Evolutionary conservation across 768 basidiomycete species (phyloP).

Genomic region (Agaricus subrufescens): DNA sequence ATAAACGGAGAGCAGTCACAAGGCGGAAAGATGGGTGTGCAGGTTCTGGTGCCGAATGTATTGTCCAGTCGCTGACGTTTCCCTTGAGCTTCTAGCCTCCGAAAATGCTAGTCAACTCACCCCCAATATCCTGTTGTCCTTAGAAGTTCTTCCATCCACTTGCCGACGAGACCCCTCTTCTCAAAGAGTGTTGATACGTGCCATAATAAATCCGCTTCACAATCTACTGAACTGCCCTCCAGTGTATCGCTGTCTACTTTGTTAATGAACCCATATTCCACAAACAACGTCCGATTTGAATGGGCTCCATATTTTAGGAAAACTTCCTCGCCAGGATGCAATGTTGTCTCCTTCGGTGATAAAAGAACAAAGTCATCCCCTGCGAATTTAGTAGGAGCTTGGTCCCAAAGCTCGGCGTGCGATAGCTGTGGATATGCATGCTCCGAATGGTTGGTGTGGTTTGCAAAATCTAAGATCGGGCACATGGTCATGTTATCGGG

Average conservation of each 20-base stretch:
- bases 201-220: slow-evolving; percentile 63
- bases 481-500: slow-evolving; percentile 82
- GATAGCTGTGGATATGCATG: slow-evolving; percentile 39
- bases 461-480: slow-evolving; percentile 89
- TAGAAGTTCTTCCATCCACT: slow-evolving; percentile 49
- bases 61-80: slow-evolving; percentile 67
- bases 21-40: slow-evolving; percentile 80
- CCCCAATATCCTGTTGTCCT: slow-evolving; percentile 76
- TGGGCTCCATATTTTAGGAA: slow-evolving; percentile 79
- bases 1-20: slow-evolving; percentile 65
- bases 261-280: slow-evolving; percentile 88
- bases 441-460: slow-evolving; percentile 49
- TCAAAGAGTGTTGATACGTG: slow-evolving; percentile 48
- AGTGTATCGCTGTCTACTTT: slow-evolving; percentile 21
- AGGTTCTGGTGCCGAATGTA: slow-evolving; percentile 55
- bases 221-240: slow-evolving; percentile 24
- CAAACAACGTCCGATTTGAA: slow-evolving; percentile 69
- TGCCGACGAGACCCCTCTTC: slow-evolving; percentile 31
- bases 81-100: neutral
- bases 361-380: slow-evolving; percentile 48
- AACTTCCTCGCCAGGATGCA: slow-evolving; percentile 59
- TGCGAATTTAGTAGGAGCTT: slow-evolving; percentile 26
- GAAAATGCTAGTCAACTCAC: slow-evolving; percentile 33
- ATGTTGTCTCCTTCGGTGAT: slow-evolving; percentile 37
- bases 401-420: slow-evolving; percentile 30